phyloP scores from a whole-genome alignment of 1,284 basidiomycete genomes.

The Trichosporon inkin region DNA sequence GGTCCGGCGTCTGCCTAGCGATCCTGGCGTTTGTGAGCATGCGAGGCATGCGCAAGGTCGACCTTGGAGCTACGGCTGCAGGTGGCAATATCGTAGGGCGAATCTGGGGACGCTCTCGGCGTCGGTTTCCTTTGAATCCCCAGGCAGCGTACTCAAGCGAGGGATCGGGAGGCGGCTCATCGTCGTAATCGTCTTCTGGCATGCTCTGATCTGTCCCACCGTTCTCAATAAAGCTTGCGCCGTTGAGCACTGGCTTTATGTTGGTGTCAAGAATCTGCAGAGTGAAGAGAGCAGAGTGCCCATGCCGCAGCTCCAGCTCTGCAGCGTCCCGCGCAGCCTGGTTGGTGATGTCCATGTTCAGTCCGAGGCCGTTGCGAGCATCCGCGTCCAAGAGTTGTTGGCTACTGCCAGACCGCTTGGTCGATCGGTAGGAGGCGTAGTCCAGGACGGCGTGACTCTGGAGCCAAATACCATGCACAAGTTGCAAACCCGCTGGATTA shows the following conservation, averaged over 20 bases:
- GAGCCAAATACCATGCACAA: slow-evolving; percentile 68
- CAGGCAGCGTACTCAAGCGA: slow-evolving; percentile 34
- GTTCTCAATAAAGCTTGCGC: slow-evolving; percentile 27
- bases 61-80: slow-evolving; percentile 42
- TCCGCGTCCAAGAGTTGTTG: slow-evolving; percentile 54
- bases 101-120: neutral
- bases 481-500: slow-evolving; percentile 62
- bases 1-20: slow-evolving; percentile 15
- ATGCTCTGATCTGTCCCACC: slow-evolving; percentile 25
- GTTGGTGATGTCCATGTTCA: slow-evolving; percentile 62
- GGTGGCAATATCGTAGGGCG: slow-evolving; percentile 27
- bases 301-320: slow-evolving; percentile 39
- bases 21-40: slow-evolving; percentile 33
- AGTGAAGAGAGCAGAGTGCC: slow-evolving; percentile 43
- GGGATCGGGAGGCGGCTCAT: slow-evolving; percentile 11
- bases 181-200: slow-evolving; percentile 4
- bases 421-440: slow-evolving; percentile 56
- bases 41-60: slow-evolving; percentile 44
- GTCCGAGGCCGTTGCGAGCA: slow-evolving; percentile 43
- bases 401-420: slow-evolving; percentile 48
- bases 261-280: slow-evolving; percentile 32
- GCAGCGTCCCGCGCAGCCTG: slow-evolving; percentile 58
- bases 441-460: slow-evolving; percentile 60
- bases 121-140: slow-evolving; percentile 28
- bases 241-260: slow-evolving; percentile 46